A percentile compares a stretch with the other conserved stretches of the same genome.
These are phyloP conservation scores for Asterochloris sp. DNA, from an alignment of 139 green algal species.

Conservation along the genomic window DNA sequence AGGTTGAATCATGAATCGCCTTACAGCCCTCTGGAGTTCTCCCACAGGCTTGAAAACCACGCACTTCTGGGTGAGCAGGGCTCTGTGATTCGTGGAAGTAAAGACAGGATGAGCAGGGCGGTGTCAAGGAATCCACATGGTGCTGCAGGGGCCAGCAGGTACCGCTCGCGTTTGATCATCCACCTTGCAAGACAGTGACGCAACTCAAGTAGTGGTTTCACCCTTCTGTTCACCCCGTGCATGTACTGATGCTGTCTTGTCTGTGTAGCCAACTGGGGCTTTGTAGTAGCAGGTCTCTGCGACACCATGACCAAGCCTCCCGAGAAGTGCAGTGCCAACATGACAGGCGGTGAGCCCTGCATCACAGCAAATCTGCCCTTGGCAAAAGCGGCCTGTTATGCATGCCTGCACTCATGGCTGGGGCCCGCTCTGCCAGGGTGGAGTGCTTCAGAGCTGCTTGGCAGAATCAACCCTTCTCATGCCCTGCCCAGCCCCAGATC, in stretches of 20 bases:
- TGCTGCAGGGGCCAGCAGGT: no score
- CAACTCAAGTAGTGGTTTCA: no score
- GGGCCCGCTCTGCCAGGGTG: neutral
- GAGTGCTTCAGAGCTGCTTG: neutral
- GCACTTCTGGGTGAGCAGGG: slow-evolving; percentile 4
- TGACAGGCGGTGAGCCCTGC: slow-evolving; percentile 49
- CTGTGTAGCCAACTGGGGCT: slow-evolving; percentile 67
- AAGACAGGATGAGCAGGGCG: no score
- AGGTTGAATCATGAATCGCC: no score
- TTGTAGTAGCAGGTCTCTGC: slow-evolving; percentile 60
- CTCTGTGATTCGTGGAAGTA: no score
- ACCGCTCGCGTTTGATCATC: no score
- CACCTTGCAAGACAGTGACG: no score
- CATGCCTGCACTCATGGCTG: neutral
- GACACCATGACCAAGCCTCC: slow-evolving; percentile 37
- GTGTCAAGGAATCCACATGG: no score
- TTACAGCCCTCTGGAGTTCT: slow-evolving; percentile 1
- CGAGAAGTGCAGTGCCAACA: slow-evolving; percentile 63
- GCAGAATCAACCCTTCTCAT: neutral
- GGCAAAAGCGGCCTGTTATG: neutral
- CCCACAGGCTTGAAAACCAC: slow-evolving; percentile 5
- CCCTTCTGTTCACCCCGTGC: no score
- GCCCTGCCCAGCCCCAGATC: neutral
- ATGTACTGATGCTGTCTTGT: no score
- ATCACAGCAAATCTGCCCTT: neutral